Base-by-base conservation (phyloP, 1,139 yeast genomes). In the Protomyces arabidopsidicola region DNA sequence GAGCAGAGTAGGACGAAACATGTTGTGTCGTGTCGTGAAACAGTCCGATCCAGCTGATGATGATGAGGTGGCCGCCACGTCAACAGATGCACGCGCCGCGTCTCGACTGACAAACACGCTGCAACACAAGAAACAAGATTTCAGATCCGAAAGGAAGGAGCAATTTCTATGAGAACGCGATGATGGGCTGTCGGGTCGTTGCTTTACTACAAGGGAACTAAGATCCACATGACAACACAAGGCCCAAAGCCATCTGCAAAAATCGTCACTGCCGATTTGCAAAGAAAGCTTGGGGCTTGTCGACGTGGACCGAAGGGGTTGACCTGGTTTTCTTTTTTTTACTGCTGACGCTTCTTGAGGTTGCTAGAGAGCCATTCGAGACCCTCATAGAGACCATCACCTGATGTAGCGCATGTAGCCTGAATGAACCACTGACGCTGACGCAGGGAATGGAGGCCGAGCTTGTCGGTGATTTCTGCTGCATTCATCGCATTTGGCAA, bases 371-470 rank as follows among this genome's bases (percentile, higher is more conserved):
- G 84, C 96, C 96, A 88, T 80, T 88, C 95, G 79, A 88, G 84
- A 82, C 96, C 96, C 79, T 89, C 96, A 79, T 88, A 88, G 76
- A 89, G 82, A 55, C 71, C 96, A 76, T 88, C 96, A 80, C 96
- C 96, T 68, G 95, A 85, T 69, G 96, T 89, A 71, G 96, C 96
- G 80, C 96, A 89, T 69, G 96, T 86, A 71, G 96, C 88, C 80
- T 89, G 96, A 76, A 89, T 89, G 80, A 87, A 89, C 96, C 96
- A 89, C 73, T 95, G 93, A 78, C 96, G 87, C 80, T 88, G 91
- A 81, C 95, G 86, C 77, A 89, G 85, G 64, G 95, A 87, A 79
- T 88, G 95, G 75, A 89, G 85, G 71, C 96, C 96, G 74, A 88
- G 84, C 79, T 88, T 88, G 79, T 88, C 96, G 73, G 96, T 88